Evolutionary conservation across 352 stramenopile genomes (phyloP).

Genomic region (Globisporangium emineosum): DNA sequence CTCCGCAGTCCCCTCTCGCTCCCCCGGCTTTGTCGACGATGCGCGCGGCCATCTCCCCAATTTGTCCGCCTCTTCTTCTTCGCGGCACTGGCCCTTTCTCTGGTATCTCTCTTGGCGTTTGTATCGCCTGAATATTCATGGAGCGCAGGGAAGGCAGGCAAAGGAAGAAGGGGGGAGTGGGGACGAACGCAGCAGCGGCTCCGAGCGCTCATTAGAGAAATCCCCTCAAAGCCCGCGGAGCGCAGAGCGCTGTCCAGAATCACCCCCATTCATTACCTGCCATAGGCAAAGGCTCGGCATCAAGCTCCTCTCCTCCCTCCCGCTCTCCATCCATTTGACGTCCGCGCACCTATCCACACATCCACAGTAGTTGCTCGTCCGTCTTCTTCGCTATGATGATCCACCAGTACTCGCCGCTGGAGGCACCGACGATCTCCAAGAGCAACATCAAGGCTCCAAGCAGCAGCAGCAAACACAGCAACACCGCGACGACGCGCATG

Average conservation of each 20-base stretch:
- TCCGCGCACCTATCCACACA: no score
- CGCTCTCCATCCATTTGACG: neutral
- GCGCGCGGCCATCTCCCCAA: neutral
- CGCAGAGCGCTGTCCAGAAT: conserved; percentile 4
- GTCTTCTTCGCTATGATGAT: conserved; percentile 17
- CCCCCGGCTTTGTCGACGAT: conserved; percentile 4
- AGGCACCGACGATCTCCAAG: conserved; percentile 8
- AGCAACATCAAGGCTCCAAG: neutral
- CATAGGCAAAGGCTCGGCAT: neutral
- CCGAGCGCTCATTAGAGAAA: conserved; percentile 11
- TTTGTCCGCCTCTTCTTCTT: conserved; percentile 7
- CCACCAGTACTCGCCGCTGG: conserved; percentile 14
- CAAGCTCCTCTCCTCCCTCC: neutral
- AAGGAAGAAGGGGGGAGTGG: no score
- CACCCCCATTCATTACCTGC: neutral
- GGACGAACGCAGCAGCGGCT: no score
- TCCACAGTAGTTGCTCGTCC: neutral
- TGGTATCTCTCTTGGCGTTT: conserved; percentile 6
- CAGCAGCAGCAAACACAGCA: neutral
- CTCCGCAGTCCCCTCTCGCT: neutral
- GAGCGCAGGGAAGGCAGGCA: neutral
- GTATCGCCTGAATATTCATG: conserved; percentile 10
- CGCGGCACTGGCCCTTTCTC: conserved; percentile 9
- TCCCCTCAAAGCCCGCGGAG: conserved; percentile 7
- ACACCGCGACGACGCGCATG: conserved; percentile 1